phyloP scores from a whole-genome alignment of 1,284 basidiomycete genomes.

The Polyporus tsugae region DNA sequence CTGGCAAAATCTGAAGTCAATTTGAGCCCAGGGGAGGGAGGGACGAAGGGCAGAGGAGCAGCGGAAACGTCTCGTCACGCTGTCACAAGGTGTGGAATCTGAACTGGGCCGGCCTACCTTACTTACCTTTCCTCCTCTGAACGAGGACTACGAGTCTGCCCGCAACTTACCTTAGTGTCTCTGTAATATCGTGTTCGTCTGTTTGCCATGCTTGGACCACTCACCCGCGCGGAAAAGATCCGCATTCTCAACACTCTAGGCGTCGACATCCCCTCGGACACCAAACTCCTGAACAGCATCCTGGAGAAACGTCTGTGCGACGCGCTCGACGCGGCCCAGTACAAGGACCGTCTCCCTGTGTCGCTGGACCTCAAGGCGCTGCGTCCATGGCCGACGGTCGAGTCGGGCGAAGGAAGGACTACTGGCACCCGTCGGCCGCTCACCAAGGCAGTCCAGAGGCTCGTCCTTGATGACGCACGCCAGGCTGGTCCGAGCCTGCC shows the following conservation, averaged over 20 bases:
- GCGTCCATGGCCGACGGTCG: background rate
- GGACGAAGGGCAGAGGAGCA: too few species aligned
- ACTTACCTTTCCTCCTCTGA: too few species aligned
- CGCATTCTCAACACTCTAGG: constrained; percentile 29
- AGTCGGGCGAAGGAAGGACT: background rate
- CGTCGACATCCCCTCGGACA: constrained; percentile 37
- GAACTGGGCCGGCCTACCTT: too few species aligned
- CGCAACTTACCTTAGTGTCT: background rate
- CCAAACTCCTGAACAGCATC: constrained; percentile 36
- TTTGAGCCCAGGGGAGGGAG: too few species aligned
- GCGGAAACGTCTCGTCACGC: too few species aligned
- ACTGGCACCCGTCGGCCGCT: background rate
- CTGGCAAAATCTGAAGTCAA: too few species aligned
- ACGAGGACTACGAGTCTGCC: background rate
- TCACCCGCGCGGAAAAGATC: constrained; percentile 11
- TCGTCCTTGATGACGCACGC: constrained; percentile 25
- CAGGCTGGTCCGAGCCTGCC: background rate
- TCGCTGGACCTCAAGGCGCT: constrained; percentile 27
- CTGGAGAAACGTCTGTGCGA: constrained; percentile 38
- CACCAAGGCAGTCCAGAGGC: constrained; percentile 13
- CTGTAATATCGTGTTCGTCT: background rate
- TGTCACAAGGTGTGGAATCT: too few species aligned
- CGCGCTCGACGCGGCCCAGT: constrained; percentile 37
- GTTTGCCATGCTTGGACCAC: background rate
- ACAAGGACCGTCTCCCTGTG: constrained; percentile 25